Evolutionary conservation across 805 yeast genomes (phyloP).

Genomic region (Candida palmyrensis): DNA sequence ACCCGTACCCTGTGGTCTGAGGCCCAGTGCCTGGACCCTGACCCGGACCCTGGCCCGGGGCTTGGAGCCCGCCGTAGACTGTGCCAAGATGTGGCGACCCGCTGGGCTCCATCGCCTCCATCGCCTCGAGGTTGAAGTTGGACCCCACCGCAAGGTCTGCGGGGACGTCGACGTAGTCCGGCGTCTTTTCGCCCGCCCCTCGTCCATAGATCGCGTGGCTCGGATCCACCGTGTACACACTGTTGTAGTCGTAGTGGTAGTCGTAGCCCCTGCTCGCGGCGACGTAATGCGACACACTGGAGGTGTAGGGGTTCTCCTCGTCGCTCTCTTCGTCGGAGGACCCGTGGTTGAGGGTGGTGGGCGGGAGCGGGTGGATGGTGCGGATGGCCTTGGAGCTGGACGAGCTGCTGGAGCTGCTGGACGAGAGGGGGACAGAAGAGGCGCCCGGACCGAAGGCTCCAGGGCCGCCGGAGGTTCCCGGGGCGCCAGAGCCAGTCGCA

Average conservation of each 20-base stretch:
- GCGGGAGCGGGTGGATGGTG: conserved; percentile 77
- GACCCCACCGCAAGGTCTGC: conserved; percentile 40
- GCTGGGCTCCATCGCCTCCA: conserved; percentile 19
- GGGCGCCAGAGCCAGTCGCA: no score
- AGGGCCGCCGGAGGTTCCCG: not conserved
- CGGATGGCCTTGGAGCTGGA: conserved; percentile 30
- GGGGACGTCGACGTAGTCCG: conserved; percentile 43
- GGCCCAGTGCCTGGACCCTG: conserved; percentile 24
- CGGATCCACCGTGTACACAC: conserved; percentile 59
- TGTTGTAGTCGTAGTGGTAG: conserved; percentile 73
- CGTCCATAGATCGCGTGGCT: conserved; percentile 34
- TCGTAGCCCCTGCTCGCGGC: conserved; percentile 63
- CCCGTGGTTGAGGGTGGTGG: conserved; percentile 79
- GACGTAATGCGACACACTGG: conserved; percentile 67
- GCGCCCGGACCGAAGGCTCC: not conserved
- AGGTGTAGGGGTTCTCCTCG: conserved; percentile 46
- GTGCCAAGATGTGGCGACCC: not conserved
- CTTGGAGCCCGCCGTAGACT: not conserved
- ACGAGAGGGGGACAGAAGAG: conserved; percentile 9
- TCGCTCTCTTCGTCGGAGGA: conserved; percentile 59
- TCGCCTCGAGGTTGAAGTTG: conserved; percentile 32
- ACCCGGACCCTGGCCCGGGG: conserved; percentile 1
- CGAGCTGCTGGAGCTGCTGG: conserved; percentile 26
- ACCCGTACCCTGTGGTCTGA: conserved; percentile 3
- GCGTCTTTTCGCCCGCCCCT: conserved; percentile 12